phyloP scores from a whole-genome alignment of 1,284 basidiomycete genomes.

The Ceratobasidium sp. region DNA sequence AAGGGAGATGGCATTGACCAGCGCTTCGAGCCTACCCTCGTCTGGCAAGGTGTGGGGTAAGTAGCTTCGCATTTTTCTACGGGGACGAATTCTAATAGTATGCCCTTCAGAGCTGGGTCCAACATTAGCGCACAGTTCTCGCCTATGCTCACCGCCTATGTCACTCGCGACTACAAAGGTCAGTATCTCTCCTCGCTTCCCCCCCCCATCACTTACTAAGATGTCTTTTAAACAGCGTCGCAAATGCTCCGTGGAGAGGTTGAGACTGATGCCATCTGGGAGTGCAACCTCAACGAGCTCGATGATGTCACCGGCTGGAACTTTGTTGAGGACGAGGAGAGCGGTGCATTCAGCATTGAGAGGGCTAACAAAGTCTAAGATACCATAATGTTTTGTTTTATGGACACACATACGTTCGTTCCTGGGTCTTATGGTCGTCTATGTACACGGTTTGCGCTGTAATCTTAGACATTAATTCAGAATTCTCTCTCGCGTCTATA shows the following conservation, averaged over 20 bases:
- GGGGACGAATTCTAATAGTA: background rate
- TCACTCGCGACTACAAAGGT: slow-evolving; percentile 35
- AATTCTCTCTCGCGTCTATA: too few species aligned
- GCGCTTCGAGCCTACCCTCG: background rate
- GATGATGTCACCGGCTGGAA: slow-evolving; percentile 41
- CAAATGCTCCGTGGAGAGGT: slow-evolving; percentile 31
- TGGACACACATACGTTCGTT: too few species aligned
- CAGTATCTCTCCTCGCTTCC: background rate
- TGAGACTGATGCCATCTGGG: slow-evolving; percentile 20
- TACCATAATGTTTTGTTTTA: too few species aligned
- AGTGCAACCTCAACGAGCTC: slow-evolving; percentile 20
- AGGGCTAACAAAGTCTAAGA: background rate
- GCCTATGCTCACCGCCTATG: slow-evolving; percentile 28
- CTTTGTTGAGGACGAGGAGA: slow-evolving; percentile 23
- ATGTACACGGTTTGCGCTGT: too few species aligned
- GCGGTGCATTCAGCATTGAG: slow-evolving; percentile 6
- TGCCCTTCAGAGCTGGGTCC: slow-evolving; percentile 10
- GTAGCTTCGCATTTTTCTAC: background rate
- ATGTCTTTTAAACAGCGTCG: background rate
- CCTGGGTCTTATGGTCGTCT: too few species aligned
- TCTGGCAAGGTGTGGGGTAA: slow-evolving; percentile 34
- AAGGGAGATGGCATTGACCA: slow-evolving; percentile 33
- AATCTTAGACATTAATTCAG: too few species aligned
- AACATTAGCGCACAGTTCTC: slow-evolving; percentile 38
- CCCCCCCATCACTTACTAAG: background rate